Percentiles rank a stretch among this genome's conserved stretches.
Evolutionary conservation across 495 filamentous ascomycete genomes (phyloP).

Genomic region (Tuber magnatum): DNA sequence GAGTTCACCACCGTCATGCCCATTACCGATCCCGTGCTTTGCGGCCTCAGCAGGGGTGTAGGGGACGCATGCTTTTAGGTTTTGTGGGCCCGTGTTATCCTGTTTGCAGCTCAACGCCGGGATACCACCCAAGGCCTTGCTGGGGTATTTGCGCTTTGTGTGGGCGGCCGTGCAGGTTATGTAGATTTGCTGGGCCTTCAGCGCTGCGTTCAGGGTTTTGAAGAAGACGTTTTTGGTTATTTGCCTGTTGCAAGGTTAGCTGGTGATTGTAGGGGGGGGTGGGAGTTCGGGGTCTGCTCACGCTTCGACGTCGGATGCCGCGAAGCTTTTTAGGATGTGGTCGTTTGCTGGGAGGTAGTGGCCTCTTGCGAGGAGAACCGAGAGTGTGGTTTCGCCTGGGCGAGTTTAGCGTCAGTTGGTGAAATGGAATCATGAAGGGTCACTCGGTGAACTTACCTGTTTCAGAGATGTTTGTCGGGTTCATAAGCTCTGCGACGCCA

Average conservation of each 20-base stretch:
- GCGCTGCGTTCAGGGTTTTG: slow-evolving; percentile 36
- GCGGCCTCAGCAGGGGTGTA: slow-evolving; percentile 6
- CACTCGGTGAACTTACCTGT: slow-evolving; percentile 8
- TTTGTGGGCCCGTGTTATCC: slow-evolving; percentile 31
- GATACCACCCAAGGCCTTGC: slow-evolving; percentile 7
- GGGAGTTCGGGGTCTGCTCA: background rate
- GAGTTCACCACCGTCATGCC: slow-evolving; percentile 19
- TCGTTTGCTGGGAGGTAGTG: slow-evolving; percentile 29
- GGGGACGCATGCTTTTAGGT: slow-evolving; percentile 31
- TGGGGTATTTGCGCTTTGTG: slow-evolving; percentile 12
- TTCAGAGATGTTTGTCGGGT: slow-evolving; percentile 6
- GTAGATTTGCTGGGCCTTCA: slow-evolving; percentile 33
- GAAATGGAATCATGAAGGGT: background rate
- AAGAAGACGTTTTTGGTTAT: slow-evolving; percentile 36
- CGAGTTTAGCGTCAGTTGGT: background rate
- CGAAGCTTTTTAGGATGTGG: slow-evolving; percentile 20
- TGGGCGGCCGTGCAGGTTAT: slow-evolving; percentile 34
- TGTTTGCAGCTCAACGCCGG: slow-evolving; percentile 18
- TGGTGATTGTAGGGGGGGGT: background rate
- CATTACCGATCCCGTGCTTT: background rate
- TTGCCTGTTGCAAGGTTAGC: slow-evolving; percentile 15
- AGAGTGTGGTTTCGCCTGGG: slow-evolving; percentile 30
- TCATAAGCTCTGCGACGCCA: slow-evolving; percentile 18
- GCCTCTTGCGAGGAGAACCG: slow-evolving; percentile 26
- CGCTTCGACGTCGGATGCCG: slow-evolving; percentile 28